A percentile compares a stretch with the other conserved stretches of the same genome.
Evolutionary conservation across 768 basidiomycete genomes (phyloP).

Genomic region (Hygrocybe punicea): DNA sequence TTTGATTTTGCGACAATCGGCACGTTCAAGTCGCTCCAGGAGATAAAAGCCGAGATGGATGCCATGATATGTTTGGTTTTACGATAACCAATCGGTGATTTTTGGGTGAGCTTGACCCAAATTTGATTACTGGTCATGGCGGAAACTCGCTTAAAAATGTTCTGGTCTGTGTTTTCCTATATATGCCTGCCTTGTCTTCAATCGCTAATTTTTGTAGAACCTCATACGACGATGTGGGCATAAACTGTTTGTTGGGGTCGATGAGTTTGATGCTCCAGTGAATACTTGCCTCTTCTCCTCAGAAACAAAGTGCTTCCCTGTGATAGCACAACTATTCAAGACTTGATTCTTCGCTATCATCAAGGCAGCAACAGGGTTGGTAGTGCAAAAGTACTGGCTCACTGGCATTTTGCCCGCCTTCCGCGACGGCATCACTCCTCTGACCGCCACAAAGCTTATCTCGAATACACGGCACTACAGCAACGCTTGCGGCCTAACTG

Average conservation of each 20-base stretch:
- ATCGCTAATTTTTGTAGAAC: too few relatives aligned
- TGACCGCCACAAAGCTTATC: neutral
- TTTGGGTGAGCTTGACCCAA: too few relatives aligned
- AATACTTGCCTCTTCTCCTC: slow-evolving; percentile 1
- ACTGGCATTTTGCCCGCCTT: slow-evolving; percentile 5
- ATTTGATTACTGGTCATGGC: too few relatives aligned
- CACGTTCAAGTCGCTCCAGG: too few relatives aligned
- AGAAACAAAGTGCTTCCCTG: neutral
- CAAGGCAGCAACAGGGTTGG: neutral
- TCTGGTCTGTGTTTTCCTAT: too few relatives aligned
- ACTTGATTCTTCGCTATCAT: slow-evolving; percentile 1
- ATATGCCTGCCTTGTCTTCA: too few relatives aligned
- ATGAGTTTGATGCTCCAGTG: slow-evolving; percentile 4
- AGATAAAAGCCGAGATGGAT: too few relatives aligned
- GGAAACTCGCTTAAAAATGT: too few relatives aligned
- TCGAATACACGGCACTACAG: neutral
- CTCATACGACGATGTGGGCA: too few relatives aligned
- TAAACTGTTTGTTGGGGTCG: slow-evolving; percentile 5
- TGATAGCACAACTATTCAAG: neutral
- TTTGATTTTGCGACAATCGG: too few relatives aligned
- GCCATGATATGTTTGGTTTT: too few relatives aligned
- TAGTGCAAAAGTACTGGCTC: slow-evolving; percentile 5
- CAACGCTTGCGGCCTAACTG: neutral
- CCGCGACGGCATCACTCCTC: slow-evolving; percentile 1
- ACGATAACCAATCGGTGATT: too few relatives aligned